Percentiles rank a stretch among this genome's conserved stretches.
Conservation (phyloP, 192 early-diverging fungal genomes). For the Coemansia sp. region DNA sequence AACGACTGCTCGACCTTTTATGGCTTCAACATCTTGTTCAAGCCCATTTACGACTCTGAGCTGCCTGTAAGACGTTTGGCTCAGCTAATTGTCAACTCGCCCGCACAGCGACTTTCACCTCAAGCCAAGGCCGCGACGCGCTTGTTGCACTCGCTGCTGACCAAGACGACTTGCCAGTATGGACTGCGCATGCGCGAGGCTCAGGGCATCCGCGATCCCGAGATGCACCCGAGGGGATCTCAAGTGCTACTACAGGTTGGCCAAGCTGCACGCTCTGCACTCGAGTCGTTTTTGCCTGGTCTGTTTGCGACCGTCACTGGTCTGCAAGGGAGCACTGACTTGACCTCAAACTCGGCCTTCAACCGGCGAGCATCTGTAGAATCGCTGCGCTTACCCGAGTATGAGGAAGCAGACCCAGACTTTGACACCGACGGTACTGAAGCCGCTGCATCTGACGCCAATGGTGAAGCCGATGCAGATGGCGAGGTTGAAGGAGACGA, state of each 20-base stretch:
- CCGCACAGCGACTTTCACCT: constrained; percentile 42
- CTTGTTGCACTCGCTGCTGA: constrained; percentile 40
- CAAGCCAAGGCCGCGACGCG: constrained; percentile 45
- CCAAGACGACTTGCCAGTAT: constrained; percentile 54
- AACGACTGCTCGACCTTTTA: constrained; percentile 52
- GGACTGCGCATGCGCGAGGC: constrained; percentile 51
- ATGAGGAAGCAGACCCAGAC: constrained; percentile 45
- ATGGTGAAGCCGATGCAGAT: constrained; percentile 12
- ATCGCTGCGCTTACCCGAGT: constrained; percentile 50
- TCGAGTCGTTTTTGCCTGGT: constrained; percentile 54
- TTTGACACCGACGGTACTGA: constrained; percentile 41
- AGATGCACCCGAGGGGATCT: constrained; percentile 48
- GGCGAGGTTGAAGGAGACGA: neutral
- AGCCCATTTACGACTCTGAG: constrained; percentile 51
- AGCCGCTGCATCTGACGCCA: constrained; percentile 22
- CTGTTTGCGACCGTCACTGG: constrained; percentile 51
- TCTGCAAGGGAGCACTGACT: constrained; percentile 46
- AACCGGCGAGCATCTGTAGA: constrained; percentile 44
- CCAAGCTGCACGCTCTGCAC: constrained; percentile 39
- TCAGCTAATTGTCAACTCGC: constrained; percentile 53
- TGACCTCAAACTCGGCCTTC: constrained; percentile 51
- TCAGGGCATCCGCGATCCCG: constrained; percentile 46
- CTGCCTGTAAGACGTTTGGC: constrained; percentile 47
- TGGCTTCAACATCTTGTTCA: constrained; percentile 55
- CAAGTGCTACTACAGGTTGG: constrained; percentile 52